Evolutionary conservation across 768 basidiomycete genomes (phyloP), one percentile per base, ranked within the genome.

Genomic region (Tricholoma flavovirens): DNA sequence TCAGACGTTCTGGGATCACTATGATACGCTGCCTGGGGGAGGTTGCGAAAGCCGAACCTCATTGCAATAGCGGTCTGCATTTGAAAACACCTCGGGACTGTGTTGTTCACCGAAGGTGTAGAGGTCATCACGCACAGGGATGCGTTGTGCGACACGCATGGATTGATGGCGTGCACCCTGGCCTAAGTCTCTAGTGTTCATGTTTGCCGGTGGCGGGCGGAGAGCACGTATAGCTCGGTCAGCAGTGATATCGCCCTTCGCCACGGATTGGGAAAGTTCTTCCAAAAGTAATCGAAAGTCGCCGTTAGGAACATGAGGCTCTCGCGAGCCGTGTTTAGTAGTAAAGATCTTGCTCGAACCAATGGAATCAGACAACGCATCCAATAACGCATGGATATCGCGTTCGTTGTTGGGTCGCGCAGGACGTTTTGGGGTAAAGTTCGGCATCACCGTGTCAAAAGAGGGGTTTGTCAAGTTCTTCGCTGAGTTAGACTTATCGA

Each of bases 401-500:
- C 63, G 59, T 30, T 61, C 56, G 24, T 46, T 49, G 54, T 49
- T 54, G 29, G 56, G 35, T 32, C 49, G 49, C 50, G 38, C 35
- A 29, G 26, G 42, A 8, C 32, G 53, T 33, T 56, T 51, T 12
- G 35, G 33, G 12, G 26, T 45, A 30, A 36, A 29, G 49, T 26
- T 51, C 11, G 40, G n/a, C n/a, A 21, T 3, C 22, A 24, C n/a
- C 10, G 43, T 49, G 5, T 15, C 19, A 5, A 36, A 29, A 11
- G 22, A 49, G 22, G 35, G 15, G 19, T 32, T 22, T 15, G 51
- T 42, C 24, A 57, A 29, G 48, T 59, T 33, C 51, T 51, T 49
- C 33, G 49, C 52, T 21, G 51, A 2, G 35, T 54, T 12, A 9
- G 69, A 67, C 57, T 83, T 80, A 59, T 83, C 83, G 10, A 93